These are phyloP conservation scores for Candida tropicalis DNA, from an alignment of 1,139 yeast genomes.

Conservation along the genomic window DNA sequence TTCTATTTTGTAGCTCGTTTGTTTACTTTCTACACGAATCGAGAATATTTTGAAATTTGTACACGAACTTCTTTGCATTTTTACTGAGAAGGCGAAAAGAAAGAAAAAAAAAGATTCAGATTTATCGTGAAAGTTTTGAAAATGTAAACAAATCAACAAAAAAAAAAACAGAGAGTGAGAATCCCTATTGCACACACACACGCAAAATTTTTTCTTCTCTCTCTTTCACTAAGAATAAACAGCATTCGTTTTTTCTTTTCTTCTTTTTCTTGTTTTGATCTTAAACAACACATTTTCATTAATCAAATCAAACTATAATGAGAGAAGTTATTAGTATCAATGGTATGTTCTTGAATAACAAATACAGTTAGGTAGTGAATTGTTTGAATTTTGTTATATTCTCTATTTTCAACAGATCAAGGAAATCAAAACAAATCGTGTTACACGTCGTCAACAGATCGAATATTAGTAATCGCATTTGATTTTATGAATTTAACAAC, in stretches of 20 bases:
- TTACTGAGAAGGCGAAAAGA: no score
- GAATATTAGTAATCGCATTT: neutral
- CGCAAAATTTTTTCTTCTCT: constrained; percentile 3
- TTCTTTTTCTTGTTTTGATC: neutral
- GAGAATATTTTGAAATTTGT: neutral
- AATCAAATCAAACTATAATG: constrained; percentile 41
- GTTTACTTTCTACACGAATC: constrained; percentile 6
- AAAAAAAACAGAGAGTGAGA: no score
- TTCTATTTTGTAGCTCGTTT: no score
- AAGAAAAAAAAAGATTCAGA: neutral
- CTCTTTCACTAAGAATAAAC: neutral
- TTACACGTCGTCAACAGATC: constrained; percentile 12
- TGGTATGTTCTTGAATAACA: constrained; percentile 53
- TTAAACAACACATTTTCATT: neutral
- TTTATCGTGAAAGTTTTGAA: constrained; percentile 1
- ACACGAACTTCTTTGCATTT: neutral
- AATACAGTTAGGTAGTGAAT: neutral
- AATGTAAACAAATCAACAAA: constrained; percentile 13
- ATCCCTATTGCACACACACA: neutral
- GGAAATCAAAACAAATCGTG: constrained; percentile 3
- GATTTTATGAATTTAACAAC: neutral
- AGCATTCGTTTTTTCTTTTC: neutral
- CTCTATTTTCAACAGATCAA: neutral
- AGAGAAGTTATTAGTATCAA: constrained; percentile 94
- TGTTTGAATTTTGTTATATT: neutral